Evolutionary conservation across 2,329 filamentous ascomycete genomes (phyloP), one percentile per base, ranked within the genome.

Genomic region (Gaeumannomyces tritici): DNA sequence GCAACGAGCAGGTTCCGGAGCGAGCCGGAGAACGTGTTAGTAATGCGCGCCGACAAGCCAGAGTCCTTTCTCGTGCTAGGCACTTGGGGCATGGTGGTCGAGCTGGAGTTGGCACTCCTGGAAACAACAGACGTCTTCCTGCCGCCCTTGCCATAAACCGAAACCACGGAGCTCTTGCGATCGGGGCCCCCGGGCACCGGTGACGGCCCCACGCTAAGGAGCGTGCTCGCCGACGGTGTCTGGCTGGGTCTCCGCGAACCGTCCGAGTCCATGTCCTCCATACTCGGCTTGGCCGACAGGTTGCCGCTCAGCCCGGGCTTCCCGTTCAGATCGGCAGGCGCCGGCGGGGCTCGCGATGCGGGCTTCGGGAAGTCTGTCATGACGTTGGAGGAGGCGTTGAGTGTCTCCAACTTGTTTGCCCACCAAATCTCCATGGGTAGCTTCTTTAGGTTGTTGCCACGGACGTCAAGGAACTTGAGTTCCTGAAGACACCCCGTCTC

Each of bases 401-500:
- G 83, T 0, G 89, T 93, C 74, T 98, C 93, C 62, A 99, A 76
- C 71, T 89, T 92, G 68, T 89, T 88, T 61, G 93, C 93, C 80
- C 91, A 93, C 95, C 95, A 99, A n/a, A 99, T 83, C 71, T 99
- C 95, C 71, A 90, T 86, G 2, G 95, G 95, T 35, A 99, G 79
- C 70, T 89, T 89, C 66, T 88, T 89, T 63, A 99, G 83, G 70
- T 98, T 99, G 77, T 98, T 99, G 71, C 95, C 91, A 66, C 93
- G 85, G 24, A 98, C 83, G 71, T 99, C 93, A 55, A 99, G 80
- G 65, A 92, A 89, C 61, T 87, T 88, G 65, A 99, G 80, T 73
- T 98, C 93, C 0, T 82, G 84, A 28, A 99, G 81, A 66, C 90
- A 93, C 6, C 95, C 95, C 67, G 99, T 91, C 67, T 96, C 92